Percentiles rank a stretch among this genome's conserved stretches.
phyloP scores from a whole-genome alignment of 345 rosid species.

The Salix exigua region DNA sequence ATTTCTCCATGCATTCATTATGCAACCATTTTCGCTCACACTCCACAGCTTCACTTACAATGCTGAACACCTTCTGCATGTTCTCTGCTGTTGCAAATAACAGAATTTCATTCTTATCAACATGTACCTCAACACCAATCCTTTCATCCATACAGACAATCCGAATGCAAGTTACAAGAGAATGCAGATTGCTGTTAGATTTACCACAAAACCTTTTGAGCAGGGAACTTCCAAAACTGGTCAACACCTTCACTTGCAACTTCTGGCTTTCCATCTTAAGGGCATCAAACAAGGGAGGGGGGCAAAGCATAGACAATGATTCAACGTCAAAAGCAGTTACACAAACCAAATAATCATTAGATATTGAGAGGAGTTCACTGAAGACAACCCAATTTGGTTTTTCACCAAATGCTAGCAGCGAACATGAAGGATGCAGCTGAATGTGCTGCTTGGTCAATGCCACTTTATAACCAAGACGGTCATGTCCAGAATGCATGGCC shows the following conservation, averaged over 20 bases:
- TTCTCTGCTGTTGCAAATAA: conserved; percentile 47
- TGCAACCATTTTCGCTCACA: conserved; percentile 57
- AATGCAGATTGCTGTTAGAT: conserved; percentile 43
- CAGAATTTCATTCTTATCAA: conserved; percentile 58
- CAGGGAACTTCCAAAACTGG: conserved; percentile 52
- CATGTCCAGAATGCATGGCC: conserved; percentile 80
- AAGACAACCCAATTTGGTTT: conserved; percentile 92
- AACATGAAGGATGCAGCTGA: conserved; percentile 82
- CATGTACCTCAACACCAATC: conserved; percentile 52
- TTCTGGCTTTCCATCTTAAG: conserved; percentile 44
- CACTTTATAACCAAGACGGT: conserved; percentile 84
- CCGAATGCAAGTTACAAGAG: conserved; percentile 52
- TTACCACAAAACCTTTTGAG: conserved; percentile 78
- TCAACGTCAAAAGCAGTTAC: conserved; percentile 81
- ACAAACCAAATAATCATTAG: conserved; percentile 71
- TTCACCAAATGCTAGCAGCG: conserved; percentile 63
- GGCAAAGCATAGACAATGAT: conserved; percentile 38
- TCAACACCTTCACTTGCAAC: conserved; percentile 51
- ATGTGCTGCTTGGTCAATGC: conserved; percentile 65
- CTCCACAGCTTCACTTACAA: conserved; percentile 53
- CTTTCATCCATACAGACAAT: conserved; percentile 53
- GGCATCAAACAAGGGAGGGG: conserved; percentile 68
- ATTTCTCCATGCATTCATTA: conserved; percentile 72
- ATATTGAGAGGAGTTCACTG: conserved; percentile 59
- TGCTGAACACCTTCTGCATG: conserved; percentile 49